Base-by-base conservation (phyloP, 345 rosid species). In the Theobroma cacao region DNA sequence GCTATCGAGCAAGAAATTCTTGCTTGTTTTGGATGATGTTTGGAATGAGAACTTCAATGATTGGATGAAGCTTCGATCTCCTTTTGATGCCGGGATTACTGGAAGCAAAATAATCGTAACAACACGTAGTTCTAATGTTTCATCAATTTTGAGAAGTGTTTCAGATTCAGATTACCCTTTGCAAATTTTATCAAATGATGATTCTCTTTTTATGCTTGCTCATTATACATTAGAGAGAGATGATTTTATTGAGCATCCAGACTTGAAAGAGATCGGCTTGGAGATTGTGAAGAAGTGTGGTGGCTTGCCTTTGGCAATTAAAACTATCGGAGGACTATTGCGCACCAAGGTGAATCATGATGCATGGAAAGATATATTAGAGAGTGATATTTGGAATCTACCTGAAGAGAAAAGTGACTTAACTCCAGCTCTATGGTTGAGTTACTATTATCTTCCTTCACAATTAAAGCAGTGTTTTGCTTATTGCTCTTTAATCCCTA, bases 61-160 rank as follows among this genome's bases (percentile, higher is more conserved):
- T 10, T 41, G 24, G 14, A 1, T 1, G 0, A 17, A 74, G 9
- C 72, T 84, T 8, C 40, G 0, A 17, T 12, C 30, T 3, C 43
- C 58, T 12, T 59, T 80, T 45, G 17, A 0, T 15, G 59, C 5
- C 1, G 79, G 81, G 1, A 47, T 69, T 2, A 11, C 3, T 1
- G 84, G 78, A 30, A 84, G 86, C 43, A 80, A 75, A 63, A 75
- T 84, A 58, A n/a, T 84, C 22, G 70, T 78, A 1, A 75, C 84
- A 1, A 75, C 84, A 0, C 80, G 75, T 1, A 22, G 12, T 10
- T 13, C 0, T 1, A 33, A 13, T 0, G 79, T 50, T 41, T 68
- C 75, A 5, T 41, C 45, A 48, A 28, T 24, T 22, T 56, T 56
- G 34, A 34, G 41, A 8, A 6, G 43, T 4, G 33, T 9, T 41